A percentile compares a stretch with the other conserved stretches of the same genome.
These are phyloP conservation scores for Penicillium sp. DNA, from an alignment of 2,329 filamentous ascomycete genomes.

Conservation along the genomic window DNA sequence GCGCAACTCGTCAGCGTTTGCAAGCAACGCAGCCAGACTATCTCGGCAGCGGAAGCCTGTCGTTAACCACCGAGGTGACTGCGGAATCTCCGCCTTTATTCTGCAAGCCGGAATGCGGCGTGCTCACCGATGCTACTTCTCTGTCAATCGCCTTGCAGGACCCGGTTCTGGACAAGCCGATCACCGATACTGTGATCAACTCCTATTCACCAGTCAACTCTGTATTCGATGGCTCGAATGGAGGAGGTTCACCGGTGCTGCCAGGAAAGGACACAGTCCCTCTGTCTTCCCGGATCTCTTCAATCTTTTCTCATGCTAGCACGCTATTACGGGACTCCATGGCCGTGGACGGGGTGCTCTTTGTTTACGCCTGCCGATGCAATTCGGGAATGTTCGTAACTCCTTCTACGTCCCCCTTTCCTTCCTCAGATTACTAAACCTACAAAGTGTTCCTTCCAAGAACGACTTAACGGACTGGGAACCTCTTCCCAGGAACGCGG, in stretches of 20 bases:
- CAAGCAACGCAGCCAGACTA: not conserved
- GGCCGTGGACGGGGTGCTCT: conserved; percentile 43
- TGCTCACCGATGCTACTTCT: conserved; percentile 3
- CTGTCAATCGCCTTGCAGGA: not conserved
- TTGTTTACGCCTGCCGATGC: conserved; percentile 29
- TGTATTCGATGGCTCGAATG: conserved; percentile 10
- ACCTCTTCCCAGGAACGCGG: conserved; percentile 6
- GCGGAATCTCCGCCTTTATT: not conserved
- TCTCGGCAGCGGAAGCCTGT: not conserved
- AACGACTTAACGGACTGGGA: conserved; percentile 3
- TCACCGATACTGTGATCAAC: not conserved
- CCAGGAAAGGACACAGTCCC: conserved; percentile 21
- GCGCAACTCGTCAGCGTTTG: not conserved
- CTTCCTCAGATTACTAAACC: not conserved
- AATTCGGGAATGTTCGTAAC: conserved; percentile 28
- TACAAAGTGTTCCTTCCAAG: conserved; percentile 1
- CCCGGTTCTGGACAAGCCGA: not conserved
- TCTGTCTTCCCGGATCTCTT: conserved; percentile 17
- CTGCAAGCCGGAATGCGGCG: not conserved
- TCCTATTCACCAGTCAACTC: not conserved
- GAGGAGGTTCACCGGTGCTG: conserved; percentile 19
- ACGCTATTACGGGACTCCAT: conserved; percentile 47
- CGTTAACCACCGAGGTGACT: not conserved
- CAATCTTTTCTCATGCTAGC: conserved; percentile 49
- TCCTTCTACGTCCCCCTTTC: not conserved